Conservation (phyloP, 2,329 filamentous ascomycete species). For the Colletotrichum costaricense region DNA sequence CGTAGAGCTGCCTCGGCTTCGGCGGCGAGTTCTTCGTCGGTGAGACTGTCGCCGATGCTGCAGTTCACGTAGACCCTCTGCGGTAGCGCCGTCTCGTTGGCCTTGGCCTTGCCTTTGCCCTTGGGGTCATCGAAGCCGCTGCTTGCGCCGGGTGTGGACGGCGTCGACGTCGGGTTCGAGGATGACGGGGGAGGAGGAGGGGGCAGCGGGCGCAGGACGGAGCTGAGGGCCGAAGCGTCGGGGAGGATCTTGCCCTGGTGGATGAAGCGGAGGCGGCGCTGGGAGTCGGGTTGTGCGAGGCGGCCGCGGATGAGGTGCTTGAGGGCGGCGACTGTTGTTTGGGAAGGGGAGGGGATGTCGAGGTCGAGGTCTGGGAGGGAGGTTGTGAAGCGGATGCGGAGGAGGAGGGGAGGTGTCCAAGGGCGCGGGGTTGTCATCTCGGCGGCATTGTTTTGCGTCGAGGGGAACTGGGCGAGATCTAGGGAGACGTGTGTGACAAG, state of each 20-base stretch:
- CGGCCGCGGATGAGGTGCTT: conserved; percentile 84
- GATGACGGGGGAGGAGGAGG: conserved; percentile 61
- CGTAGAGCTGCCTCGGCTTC: conserved; percentile 66
- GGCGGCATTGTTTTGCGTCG: conserved; percentile 4
- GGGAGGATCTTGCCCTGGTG: conserved; percentile 88
- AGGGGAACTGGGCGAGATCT: not conserved
- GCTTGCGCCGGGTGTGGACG: conserved; percentile 27
- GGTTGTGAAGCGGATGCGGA: conserved; percentile 92
- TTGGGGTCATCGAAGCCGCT: conserved; percentile 39
- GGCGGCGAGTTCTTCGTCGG: conserved; percentile 73
- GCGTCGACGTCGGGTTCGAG: conserved; percentile 57
- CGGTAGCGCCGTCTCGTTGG: conserved; percentile 55
- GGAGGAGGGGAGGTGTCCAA: conserved; percentile 65
- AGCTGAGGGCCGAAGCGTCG: conserved; percentile 75
- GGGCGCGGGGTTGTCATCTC: conserved; percentile 25
- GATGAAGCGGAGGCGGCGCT: conserved; percentile 86
- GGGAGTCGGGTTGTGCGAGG: conserved; percentile 70
- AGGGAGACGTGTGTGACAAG: not conserved
- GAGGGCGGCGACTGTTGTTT: conserved; percentile 80
- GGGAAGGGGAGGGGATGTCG: conserved; percentile 74
- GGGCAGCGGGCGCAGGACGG: conserved; percentile 73
- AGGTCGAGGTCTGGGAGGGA: conserved; percentile 86
- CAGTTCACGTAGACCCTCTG: conserved; percentile 89
- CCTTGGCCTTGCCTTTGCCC: conserved; percentile 77
- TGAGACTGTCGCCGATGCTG: conserved; percentile 83